These are phyloP conservation scores for Gastrodia elata DNA, from an alignment of 106 monocot species.

Conservation along the genomic window DNA sequence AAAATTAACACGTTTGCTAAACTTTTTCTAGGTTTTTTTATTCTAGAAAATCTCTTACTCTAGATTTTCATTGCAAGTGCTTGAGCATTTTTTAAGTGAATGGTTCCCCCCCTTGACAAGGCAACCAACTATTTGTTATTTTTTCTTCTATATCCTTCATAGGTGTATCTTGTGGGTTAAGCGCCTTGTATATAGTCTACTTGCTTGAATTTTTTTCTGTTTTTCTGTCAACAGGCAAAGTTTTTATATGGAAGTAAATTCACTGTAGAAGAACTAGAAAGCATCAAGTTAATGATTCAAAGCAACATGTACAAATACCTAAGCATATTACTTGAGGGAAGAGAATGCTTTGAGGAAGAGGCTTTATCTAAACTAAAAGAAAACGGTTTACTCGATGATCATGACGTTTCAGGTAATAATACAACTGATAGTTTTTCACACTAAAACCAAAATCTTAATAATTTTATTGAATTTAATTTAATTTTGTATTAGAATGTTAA, in stretches of 20 bases:
- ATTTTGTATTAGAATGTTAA: neutral
- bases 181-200: neutral
- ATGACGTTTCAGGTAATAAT: slow-evolving; percentile 21
- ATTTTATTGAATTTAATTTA: neutral
- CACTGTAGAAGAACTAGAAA: slow-evolving; percentile 56
- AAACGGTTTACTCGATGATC: slow-evolving; percentile 10
- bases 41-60: slow-evolving; percentile 1
- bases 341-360: slow-evolving; percentile 92
- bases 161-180: neutral
- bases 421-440: neutral
- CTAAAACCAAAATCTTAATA: neutral
- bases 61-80: neutral
- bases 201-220: neutral
- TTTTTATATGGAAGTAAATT: slow-evolving; percentile 80
- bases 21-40: neutral
- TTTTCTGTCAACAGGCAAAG: slow-evolving; percentile 42
- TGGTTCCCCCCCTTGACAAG: neutral
- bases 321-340: slow-evolving; percentile 86
- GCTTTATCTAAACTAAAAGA: slow-evolving; percentile 29
- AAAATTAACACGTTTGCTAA: neutral
- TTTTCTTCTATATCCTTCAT: neutral
- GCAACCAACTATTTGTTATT: neutral
- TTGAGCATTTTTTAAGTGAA: neutral
- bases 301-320: slow-evolving; percentile 96
- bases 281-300: slow-evolving; percentile 88